These are phyloP conservation scores for Pichia kluyveri DNA, from an alignment of 805 yeast genomes.

Conservation along the genomic window DNA sequence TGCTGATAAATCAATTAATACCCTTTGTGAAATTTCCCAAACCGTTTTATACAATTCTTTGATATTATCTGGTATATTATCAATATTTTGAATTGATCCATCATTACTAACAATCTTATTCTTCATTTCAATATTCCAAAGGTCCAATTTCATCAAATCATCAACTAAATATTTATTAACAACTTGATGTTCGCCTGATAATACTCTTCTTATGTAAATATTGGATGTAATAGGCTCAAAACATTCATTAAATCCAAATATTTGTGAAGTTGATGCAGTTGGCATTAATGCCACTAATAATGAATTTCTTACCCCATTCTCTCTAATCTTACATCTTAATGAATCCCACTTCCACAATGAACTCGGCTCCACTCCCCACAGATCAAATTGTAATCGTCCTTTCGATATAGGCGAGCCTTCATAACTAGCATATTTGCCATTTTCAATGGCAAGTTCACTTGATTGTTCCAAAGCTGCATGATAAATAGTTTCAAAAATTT, in stretches of 20 bases:
- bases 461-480: conserved; percentile 91
- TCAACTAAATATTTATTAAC: conserved; percentile 80
- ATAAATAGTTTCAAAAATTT: conserved; percentile 91
- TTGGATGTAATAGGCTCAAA: conserved; percentile 95
- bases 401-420: conserved; percentile 85
- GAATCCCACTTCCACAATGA: conserved; percentile 80
- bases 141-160: conserved; percentile 71
- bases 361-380: conserved; percentile 79
- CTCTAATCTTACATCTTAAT: conserved; percentile 48
- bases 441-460: conserved; percentile 59
- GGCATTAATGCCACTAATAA: conserved; percentile 94
- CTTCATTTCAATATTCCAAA: conserved; percentile 79
- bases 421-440: conserved; percentile 67
- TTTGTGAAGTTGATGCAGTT: conserved; percentile 95
- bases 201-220: conserved; percentile 80
- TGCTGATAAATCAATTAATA: conserved; percentile 79
- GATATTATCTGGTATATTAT: conserved; percentile 63
- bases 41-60: conserved; percentile 85
- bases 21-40: conserved; percentile 90
- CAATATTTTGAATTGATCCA: conserved; percentile 79
- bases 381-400: conserved; percentile 77
- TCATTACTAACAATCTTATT: conserved; percentile 64
- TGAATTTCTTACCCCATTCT: conserved; percentile 78
- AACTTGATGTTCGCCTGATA: conserved; percentile 90
- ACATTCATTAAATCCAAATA: conserved; percentile 88